phyloP scores from a whole-genome alignment of 169 alveolate species.

The Miamiensis avidus region DNA sequence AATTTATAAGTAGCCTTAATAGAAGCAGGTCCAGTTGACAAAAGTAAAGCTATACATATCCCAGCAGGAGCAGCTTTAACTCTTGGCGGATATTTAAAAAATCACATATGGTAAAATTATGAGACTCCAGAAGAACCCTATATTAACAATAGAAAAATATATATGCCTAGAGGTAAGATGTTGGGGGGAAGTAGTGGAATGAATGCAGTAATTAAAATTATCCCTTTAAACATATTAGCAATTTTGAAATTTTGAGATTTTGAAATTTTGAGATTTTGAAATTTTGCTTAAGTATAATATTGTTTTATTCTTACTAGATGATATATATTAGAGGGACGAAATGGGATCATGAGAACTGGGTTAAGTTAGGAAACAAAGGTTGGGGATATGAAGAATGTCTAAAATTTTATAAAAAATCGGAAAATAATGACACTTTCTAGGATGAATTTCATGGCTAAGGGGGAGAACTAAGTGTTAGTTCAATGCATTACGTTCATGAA shows the following conservation, averaged over 20 bases:
- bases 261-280: not conserved
- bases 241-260: too few species aligned
- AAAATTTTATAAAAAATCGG: constrained; percentile 17
- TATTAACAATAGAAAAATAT: constrained; percentile 11
- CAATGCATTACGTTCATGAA: not conserved
- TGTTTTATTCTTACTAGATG: not conserved
- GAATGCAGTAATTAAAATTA: constrained; percentile 33
- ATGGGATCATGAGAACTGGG: constrained; percentile 13
- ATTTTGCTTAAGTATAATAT: not conserved
- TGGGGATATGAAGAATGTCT: constrained; percentile 19
- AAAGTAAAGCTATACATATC: constrained; percentile 15
- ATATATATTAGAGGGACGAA: constrained; percentile 24
- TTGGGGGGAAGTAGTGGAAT: constrained; percentile 40
- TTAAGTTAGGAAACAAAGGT: constrained; percentile 8
- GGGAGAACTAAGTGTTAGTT: constrained; percentile 13
- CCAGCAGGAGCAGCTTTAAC: constrained; percentile 14
- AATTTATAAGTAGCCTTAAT: constrained; percentile 26
- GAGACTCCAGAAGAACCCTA: constrained; percentile 29
- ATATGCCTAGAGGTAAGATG: constrained; percentile 42
- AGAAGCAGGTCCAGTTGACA: constrained; percentile 43
- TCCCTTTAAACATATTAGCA: not conserved
- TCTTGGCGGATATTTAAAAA: constrained; percentile 16
- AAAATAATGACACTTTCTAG: not conserved
- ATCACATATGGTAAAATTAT: constrained; percentile 17
- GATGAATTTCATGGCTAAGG: constrained; percentile 16